These are phyloP conservation scores for Lactarius quietus DNA, from an alignment of 768 basidiomycete species.

Conservation along the genomic window DNA sequence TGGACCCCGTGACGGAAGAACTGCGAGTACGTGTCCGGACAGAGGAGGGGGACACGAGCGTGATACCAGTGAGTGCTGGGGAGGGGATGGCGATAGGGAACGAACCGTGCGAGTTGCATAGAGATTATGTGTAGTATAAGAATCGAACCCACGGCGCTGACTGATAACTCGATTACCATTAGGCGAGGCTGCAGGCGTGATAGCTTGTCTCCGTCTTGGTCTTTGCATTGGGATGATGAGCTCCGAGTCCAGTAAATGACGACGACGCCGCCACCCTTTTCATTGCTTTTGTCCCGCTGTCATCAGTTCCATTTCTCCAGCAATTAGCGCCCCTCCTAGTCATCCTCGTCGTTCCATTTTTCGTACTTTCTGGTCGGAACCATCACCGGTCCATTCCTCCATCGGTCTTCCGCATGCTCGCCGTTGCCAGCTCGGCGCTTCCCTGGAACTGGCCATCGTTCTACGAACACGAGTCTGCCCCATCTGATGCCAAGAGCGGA, in stretches of 20 bases:
- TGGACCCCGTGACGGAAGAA: constrained; percentile 57
- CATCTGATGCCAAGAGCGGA: constrained; percentile 48
- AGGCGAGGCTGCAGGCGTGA: neutral
- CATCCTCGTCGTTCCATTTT: constrained; percentile 44
- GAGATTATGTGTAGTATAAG: neutral
- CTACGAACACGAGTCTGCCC: constrained; percentile 18
- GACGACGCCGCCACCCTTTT: constrained; percentile 15
- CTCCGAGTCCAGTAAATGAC: constrained; percentile 12
- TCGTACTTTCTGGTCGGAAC: constrained; percentile 33
- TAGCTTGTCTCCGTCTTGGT: neutral
- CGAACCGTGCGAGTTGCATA: constrained; percentile 36
- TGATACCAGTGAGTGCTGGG: constrained; percentile 29
- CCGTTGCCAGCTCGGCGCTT: constrained; percentile 49
- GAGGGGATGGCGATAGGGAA: constrained; percentile 36
- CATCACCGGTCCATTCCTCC: constrained; percentile 29
- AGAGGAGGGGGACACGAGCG: constrained; percentile 24
- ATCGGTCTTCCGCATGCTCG: constrained; percentile 50
- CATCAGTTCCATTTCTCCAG: constrained; percentile 36
- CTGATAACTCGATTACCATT: neutral
- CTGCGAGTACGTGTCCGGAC: constrained; percentile 45
- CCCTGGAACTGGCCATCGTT: constrained; percentile 57
- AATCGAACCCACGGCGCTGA: neutral
- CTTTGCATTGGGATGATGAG: neutral
- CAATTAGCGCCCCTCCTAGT: constrained; percentile 58
- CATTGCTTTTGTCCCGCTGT: constrained; percentile 19